These are phyloP conservation scores for Alternaria gaisen DNA, from an alignment of 2,329 filamentous ascomycete genomes.

Conservation along the genomic window DNA sequence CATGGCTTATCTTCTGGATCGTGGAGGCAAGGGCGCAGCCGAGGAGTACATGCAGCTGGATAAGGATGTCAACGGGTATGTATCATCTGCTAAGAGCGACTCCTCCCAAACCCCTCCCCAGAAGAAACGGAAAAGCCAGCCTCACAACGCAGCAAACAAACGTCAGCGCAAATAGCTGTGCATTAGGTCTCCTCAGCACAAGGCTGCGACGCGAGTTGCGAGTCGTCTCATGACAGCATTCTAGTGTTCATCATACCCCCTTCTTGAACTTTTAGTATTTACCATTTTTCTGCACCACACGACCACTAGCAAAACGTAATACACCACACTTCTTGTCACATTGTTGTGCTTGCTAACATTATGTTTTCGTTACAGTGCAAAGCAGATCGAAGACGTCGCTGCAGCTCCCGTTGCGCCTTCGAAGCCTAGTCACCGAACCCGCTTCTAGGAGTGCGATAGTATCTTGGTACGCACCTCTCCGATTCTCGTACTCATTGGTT, in stretches of 20 bases:
- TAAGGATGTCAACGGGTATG: constrained; percentile 80
- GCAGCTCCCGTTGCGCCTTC: constrained; percentile 8
- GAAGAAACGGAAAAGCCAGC: constrained; percentile 38
- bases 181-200: constrained; percentile 17
- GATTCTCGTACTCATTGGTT: neutral
- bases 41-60: constrained; percentile 87
- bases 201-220: constrained; percentile 7
- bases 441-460: constrained; percentile 22
- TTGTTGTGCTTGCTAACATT: constrained; percentile 19
- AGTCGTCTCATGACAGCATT: constrained; percentile 12
- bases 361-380: constrained; percentile 19
- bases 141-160: constrained; percentile 47
- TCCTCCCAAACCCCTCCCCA: constrained; percentile 32
- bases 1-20: constrained; percentile 82
- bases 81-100: constrained; percentile 44
- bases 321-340: constrained; percentile 32
- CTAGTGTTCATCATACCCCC: constrained; percentile 12
- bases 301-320: constrained; percentile 41
- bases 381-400: constrained; percentile 18
- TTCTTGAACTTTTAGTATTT: constrained; percentile 24
- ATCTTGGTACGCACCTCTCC: constrained; percentile 11
- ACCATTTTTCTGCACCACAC: constrained; percentile 30
- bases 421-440: constrained; percentile 25
- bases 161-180: constrained; percentile 38
- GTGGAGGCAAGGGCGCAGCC: constrained; percentile 83